phyloP scores from a whole-genome alignment of 2,329 filamentous ascomycete genomes.

The Aotearoamyces nothofagi region DNA sequence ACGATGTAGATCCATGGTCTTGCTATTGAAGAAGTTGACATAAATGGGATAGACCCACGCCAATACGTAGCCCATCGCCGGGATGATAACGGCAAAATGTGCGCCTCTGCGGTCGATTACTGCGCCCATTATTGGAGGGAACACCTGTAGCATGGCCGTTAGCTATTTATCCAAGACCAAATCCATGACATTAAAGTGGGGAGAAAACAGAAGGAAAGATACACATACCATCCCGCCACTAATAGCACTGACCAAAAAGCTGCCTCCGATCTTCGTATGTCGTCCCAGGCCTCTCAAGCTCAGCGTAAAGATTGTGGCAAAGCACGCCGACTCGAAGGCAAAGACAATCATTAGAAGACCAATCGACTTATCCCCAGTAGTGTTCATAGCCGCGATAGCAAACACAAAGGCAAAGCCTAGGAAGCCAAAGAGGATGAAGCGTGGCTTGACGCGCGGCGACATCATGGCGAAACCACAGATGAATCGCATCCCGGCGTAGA shows the following conservation, averaged over 20 bases:
- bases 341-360: slow-evolving; percentile 52
- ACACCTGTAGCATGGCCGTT: slow-evolving; percentile 22
- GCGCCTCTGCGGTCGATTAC: slow-evolving; percentile 35
- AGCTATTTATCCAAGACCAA: slow-evolving; percentile 15
- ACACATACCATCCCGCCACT: slow-evolving; percentile 60
- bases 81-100: slow-evolving; percentile 12
- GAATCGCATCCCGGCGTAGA: slow-evolving; percentile 59
- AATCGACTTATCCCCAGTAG: slow-evolving; percentile 28
- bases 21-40: slow-evolving; percentile 13
- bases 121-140: slow-evolving; percentile 54
- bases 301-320: slow-evolving; percentile 65
- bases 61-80: slow-evolving; percentile 9
- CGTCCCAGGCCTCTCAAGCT: slow-evolving; percentile 60
- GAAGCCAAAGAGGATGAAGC: slow-evolving; percentile 52
- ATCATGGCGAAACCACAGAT: slow-evolving; percentile 47
- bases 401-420: slow-evolving; percentile 51
- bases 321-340: slow-evolving; percentile 71
- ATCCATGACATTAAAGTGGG: slow-evolving; percentile 29
- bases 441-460: slow-evolving; percentile 51
- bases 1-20: slow-evolving; percentile 14
- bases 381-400: slow-evolving; percentile 29
- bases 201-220: slow-evolving; percentile 58
- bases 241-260: slow-evolving; percentile 54
- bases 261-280: slow-evolving; percentile 61
- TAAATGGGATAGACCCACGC: slow-evolving; percentile 14